phyloP scores from a whole-genome alignment of 2,329 filamentous ascomycete genomes.

The Fusarium palustre region DNA sequence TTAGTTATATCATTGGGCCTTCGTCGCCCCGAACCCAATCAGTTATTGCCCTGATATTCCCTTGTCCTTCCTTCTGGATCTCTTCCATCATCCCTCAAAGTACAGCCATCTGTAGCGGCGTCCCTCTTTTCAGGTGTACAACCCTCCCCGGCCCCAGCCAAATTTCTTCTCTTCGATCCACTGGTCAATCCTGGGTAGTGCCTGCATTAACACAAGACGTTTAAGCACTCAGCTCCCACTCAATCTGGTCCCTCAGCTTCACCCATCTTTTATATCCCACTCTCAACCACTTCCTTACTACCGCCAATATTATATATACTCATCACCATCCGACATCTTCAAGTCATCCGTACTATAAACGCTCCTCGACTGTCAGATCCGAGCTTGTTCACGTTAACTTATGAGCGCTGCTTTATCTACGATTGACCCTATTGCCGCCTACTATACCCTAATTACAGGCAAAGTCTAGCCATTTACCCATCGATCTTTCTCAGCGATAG shows the following conservation, averaged over 20 bases:
- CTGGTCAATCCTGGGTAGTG: slow-evolving; percentile 31
- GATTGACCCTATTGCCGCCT: slow-evolving; percentile 12
- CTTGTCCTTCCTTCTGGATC: slow-evolving; percentile 11
- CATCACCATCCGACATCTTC: slow-evolving; percentile 1
- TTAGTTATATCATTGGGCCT: slow-evolving; percentile 12
- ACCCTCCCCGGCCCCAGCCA: slow-evolving; percentile 29
- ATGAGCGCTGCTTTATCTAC: background rate
- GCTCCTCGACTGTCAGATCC: slow-evolving; percentile 2
- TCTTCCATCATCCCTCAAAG: slow-evolving; percentile 21
- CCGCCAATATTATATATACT: slow-evolving; percentile 17
- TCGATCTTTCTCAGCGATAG: background rate
- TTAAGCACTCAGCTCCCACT: slow-evolving; percentile 34
- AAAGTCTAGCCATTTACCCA: slow-evolving; percentile 2
- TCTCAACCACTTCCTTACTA: slow-evolving; percentile 4
- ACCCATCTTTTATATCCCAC: slow-evolving; percentile 16
- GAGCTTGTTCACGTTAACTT: slow-evolving; percentile 7
- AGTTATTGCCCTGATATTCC: slow-evolving; percentile 17
- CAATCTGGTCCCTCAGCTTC: slow-evolving; percentile 20
- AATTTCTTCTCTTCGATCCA: slow-evolving; percentile 39
- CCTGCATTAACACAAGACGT: slow-evolving; percentile 38
- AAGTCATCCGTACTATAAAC: slow-evolving; percentile 5
- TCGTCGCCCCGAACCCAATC: slow-evolving; percentile 11
- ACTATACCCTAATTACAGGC: slow-evolving; percentile 28
- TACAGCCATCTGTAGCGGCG: background rate
- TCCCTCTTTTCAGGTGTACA: slow-evolving; percentile 9